These are phyloP conservation scores for Pterulicium gracile DNA, from an alignment of 1,284 basidiomycete genomes.

Conservation along the genomic window DNA sequence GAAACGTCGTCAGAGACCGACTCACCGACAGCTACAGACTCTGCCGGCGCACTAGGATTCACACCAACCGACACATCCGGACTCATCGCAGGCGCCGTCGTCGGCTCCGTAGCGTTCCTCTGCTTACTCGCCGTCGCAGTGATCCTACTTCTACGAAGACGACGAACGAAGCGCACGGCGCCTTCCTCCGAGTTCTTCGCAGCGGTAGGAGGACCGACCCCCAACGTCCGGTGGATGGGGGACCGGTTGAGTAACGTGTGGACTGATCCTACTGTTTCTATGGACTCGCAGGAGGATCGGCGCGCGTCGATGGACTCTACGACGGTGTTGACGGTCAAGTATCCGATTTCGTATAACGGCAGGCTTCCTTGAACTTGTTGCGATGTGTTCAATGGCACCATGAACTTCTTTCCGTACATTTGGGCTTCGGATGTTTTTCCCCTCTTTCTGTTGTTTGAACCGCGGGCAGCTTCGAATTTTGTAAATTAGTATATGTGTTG, in stretches of 20 bases:
- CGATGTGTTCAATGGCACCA: neutral
- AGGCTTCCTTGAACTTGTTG: neutral
- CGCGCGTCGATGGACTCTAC: neutral
- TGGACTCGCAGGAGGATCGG: neutral
- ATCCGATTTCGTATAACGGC: neutral
- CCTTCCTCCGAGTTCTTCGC: too few species aligned
- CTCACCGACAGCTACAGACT: too few species aligned
- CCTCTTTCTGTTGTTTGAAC: neutral
- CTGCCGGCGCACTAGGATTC: too few species aligned
- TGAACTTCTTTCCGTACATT: too few species aligned
- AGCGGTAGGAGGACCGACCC: too few species aligned
- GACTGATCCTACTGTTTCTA: neutral
- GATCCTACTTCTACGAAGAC: neutral
- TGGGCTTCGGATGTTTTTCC: neutral
- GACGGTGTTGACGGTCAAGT: neutral
- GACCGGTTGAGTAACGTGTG: neutral
- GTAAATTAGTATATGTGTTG: too few species aligned
- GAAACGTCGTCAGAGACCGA: too few species aligned
- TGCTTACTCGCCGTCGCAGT: conserved; percentile 1
- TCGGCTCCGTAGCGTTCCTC: conserved; percentile 9
- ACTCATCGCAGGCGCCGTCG: conserved; percentile 2
- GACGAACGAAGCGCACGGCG: neutral
- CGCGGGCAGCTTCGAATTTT: too few species aligned
- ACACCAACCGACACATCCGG: conserved; percentile 15
- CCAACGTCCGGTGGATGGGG: neutral